These are phyloP conservation scores for Prinsepia uniflora DNA, from an alignment of 306 rosid genomes.

Conservation along the genomic window DNA sequence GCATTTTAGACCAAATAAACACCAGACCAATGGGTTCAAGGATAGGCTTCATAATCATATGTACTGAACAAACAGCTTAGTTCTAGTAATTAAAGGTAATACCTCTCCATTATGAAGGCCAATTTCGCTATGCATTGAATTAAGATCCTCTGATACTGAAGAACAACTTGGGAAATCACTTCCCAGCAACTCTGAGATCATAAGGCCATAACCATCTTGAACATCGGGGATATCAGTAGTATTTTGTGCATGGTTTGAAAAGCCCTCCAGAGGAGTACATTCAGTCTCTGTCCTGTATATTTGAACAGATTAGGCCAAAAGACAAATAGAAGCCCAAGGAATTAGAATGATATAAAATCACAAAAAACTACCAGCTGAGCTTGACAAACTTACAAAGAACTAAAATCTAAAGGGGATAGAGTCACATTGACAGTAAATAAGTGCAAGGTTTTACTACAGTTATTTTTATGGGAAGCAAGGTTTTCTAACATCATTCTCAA, in stretches of 20 bases:
- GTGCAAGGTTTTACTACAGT: not conserved
- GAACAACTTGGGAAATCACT: slow-evolving; percentile 76
- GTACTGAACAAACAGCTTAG: slow-evolving; percentile 11
- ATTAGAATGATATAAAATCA: slow-evolving; percentile 11
- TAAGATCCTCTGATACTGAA: slow-evolving; percentile 62
- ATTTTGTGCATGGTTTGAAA: slow-evolving; percentile 56
- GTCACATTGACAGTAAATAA: not conserved
- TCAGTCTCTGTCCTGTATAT: slow-evolving; percentile 66
- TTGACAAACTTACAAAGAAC: slow-evolving; percentile 8
- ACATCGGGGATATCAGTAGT: slow-evolving; percentile 62
- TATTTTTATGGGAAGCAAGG: not conserved
- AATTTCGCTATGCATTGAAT: slow-evolving; percentile 64
- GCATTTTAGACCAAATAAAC: slow-evolving; percentile 10
- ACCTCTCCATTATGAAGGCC: slow-evolving; percentile 78
- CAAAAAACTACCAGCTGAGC: slow-evolving; percentile 21
- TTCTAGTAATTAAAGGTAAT: slow-evolving; percentile 29
- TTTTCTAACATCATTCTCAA: not conserved
- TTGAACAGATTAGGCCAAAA: slow-evolving; percentile 29
- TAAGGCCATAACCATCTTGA: slow-evolving; percentile 92
- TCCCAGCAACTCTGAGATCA: slow-evolving; percentile 84
- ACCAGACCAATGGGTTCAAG: slow-evolving; percentile 6
- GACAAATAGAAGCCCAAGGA: slow-evolving; percentile 26
- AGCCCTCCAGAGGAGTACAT: slow-evolving; percentile 63
- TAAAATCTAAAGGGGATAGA: not conserved
- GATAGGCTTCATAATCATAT: not conserved